Evolutionary conservation across 106 monocot genomes (phyloP).

Genomic region (Triglochin maritima): DNA sequence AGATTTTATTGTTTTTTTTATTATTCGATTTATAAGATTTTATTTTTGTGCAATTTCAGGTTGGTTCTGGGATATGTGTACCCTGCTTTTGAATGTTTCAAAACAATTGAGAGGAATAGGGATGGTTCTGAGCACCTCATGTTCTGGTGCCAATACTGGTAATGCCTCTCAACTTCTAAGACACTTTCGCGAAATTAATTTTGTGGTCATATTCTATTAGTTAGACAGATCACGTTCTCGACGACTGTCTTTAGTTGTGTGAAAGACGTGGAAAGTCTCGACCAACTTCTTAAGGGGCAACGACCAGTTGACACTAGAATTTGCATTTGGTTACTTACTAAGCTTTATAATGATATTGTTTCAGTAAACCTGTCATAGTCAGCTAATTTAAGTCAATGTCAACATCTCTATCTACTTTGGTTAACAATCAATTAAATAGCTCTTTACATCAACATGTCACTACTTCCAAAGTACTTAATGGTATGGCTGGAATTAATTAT

Average conservation of each 20-base stretch:
- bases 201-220: not conserved
- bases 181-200: not conserved
- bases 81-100: conserved; percentile 74
- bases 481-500: too few relatives aligned
- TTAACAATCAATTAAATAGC: too few relatives aligned
- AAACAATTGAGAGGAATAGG: conserved; percentile 33
- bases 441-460: too few relatives aligned
- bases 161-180: not conserved
- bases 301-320: too few relatives aligned
- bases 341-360: too few relatives aligned
- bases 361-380: too few relatives aligned
- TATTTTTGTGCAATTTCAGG: conserved; percentile 15
- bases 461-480: too few relatives aligned
- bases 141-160: conserved; percentile 87
- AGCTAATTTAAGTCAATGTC: too few relatives aligned
- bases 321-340: too few relatives aligned
- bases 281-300: too few relatives aligned
- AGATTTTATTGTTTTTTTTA: not conserved
- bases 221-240: not conserved
- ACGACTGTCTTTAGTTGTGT: not conserved
- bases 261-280: too few relatives aligned
- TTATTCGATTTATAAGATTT: not conserved
- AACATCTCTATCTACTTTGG: too few relatives aligned
- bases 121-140: conserved; percentile 28
- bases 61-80: conserved; percentile 58